Conservation (phyloP, 345 rosid genomes). For the Gossypium raimondii region DNA sequence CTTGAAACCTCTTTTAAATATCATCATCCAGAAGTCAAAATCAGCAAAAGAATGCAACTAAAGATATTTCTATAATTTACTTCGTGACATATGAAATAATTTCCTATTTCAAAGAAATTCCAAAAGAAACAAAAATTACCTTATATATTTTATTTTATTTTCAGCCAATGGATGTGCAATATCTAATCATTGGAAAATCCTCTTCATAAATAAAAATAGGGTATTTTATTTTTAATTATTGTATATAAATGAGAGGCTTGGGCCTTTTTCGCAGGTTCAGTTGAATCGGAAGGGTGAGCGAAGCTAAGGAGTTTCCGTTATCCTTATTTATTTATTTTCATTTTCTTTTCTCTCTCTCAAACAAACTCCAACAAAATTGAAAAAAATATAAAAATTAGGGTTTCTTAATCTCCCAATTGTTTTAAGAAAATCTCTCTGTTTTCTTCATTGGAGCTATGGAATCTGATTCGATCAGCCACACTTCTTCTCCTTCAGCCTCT, state of each 20-base stretch:
- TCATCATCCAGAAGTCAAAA: too few relatives aligned
- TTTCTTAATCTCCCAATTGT: slow-evolving; percentile 25
- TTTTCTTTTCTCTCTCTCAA: slow-evolving; percentile 26
- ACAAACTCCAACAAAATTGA: slow-evolving; percentile 13
- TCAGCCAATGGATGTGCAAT: too few relatives aligned
- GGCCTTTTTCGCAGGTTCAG: not conserved
- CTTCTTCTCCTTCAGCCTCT: slow-evolving; percentile 45
- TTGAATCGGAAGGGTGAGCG: slow-evolving; percentile 29
- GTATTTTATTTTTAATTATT: not conserved
- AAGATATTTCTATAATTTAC: too few relatives aligned
- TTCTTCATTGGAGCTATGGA: slow-evolving; percentile 28
- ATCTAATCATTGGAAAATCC: not conserved
- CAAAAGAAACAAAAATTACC: too few relatives aligned
- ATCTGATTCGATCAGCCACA: slow-evolving; percentile 61
- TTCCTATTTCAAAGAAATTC: too few relatives aligned
- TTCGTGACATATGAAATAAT: too few relatives aligned
- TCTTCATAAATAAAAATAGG: not conserved
- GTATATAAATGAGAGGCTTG: slow-evolving; percentile 9
- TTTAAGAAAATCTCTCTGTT: slow-evolving; percentile 8
- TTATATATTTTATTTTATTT: too few relatives aligned
- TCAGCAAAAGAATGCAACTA: too few relatives aligned
- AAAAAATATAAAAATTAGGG: slow-evolving; percentile 43
- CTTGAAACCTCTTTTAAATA: too few relatives aligned
- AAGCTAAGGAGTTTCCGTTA: slow-evolving; percentile 74
- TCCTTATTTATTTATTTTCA: slow-evolving; percentile 27